phyloP scores from a whole-genome alignment of 768 basidiomycete genomes.

The Coprinellus micaceus region DNA sequence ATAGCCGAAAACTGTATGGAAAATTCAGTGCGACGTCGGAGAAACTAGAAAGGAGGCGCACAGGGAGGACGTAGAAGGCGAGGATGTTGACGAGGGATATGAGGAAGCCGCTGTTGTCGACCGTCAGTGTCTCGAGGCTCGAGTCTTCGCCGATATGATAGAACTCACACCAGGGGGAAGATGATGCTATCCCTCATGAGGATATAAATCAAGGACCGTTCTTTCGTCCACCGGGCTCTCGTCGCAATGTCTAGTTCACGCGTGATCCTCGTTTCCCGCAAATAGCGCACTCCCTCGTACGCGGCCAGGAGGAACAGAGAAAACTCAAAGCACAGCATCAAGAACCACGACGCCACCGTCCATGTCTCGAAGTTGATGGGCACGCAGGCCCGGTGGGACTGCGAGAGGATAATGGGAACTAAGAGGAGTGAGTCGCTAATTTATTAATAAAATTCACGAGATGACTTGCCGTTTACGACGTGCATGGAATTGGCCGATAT shows the following conservation, averaged over 20 bases:
- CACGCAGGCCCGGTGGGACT: neutral
- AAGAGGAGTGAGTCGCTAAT: neutral
- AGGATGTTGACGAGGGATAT: neutral
- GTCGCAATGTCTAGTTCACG: neutral
- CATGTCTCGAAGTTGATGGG: neutral
- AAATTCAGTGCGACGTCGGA: too few relatives aligned
- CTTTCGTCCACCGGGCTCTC: neutral
- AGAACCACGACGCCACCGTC: neutral
- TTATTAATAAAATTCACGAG: neutral
- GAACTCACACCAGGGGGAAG: conserved; percentile 7
- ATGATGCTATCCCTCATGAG: conserved; percentile 6
- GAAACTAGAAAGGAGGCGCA: neutral
- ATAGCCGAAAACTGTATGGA: too few relatives aligned
- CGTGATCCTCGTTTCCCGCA: neutral
- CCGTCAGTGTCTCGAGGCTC: neutral
- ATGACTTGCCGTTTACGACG: neutral
- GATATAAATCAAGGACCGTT: neutral
- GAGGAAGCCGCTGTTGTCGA: neutral
- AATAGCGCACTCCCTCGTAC: conserved; percentile 1
- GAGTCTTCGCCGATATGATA: neutral
- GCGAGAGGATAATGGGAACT: neutral
- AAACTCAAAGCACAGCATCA: neutral
- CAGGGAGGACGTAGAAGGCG: neutral
- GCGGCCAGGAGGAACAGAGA: neutral
- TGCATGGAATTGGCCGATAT: neutral